These are phyloP conservation scores for Pseudogymnoascus sp. DNA, from an alignment of 2,329 filamentous ascomycete species.

Conservation along the genomic window DNA sequence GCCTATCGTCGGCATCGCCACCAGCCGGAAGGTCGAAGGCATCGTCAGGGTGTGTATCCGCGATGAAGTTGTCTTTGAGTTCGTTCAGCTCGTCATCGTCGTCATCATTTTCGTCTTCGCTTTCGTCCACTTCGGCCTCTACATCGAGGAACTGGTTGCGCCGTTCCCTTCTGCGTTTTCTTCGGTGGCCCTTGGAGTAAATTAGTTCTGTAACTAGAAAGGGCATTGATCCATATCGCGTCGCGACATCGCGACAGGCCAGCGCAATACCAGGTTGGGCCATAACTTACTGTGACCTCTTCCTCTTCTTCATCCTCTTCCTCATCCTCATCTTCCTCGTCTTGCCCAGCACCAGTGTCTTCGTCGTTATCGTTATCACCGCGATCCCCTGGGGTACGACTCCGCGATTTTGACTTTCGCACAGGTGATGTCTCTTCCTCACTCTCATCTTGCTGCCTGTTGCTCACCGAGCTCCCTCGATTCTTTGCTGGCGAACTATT, in stretches of 20 bases:
- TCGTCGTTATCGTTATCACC: slow-evolving; percentile 34
- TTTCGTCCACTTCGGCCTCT: slow-evolving; percentile 93
- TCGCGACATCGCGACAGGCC: slow-evolving; percentile 22
- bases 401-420: slow-evolving; percentile 34
- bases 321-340: slow-evolving; percentile 46
- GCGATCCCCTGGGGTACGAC: slow-evolving; percentile 25
- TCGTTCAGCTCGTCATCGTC: slow-evolving; percentile 84
- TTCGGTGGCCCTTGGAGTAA: slow-evolving; percentile 50
- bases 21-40: slow-evolving; percentile 65
- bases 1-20: slow-evolving; percentile 77
- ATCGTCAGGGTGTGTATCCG: slow-evolving; percentile 86
- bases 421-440: slow-evolving; percentile 38
- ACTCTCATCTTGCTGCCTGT: slow-evolving; percentile 32
- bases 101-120: slow-evolving; percentile 80
- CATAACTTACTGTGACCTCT: slow-evolving; percentile 39
- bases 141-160: slow-evolving; percentile 91
- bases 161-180: slow-evolving; percentile 67
- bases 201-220: slow-evolving; percentile 7
- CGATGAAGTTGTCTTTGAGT: slow-evolving; percentile 69
- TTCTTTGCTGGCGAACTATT: slow-evolving; percentile 21
- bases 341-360: slow-evolving; percentile 40
- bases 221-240: neutral
- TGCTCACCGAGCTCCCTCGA: slow-evolving; percentile 21
- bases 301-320: slow-evolving; percentile 58
- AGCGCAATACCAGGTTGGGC: neutral